Base-by-base conservation (phyloP, 1,284 basidiomycete species). In the Sporisorium scitamineum region DNA sequence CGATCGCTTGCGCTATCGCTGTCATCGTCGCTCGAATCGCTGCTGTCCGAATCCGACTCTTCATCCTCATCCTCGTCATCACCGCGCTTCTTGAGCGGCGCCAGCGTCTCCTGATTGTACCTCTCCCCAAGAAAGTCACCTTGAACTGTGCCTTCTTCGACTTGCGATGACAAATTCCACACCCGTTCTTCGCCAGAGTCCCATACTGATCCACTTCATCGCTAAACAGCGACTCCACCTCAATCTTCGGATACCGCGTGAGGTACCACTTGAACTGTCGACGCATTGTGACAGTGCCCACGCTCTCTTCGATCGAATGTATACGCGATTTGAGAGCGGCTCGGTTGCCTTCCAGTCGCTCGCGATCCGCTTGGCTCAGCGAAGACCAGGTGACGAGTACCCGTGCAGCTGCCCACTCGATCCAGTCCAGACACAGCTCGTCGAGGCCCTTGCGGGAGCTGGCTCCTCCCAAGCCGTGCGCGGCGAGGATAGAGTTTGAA, bases 241-340 rank as follows among this genome's bases (percentile, higher is more conserved):
- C 26, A 10, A 79, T 57, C 41, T 64, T 66, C 2, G 78, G 78
- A 39, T 75, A 78, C 42, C 63, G 50, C 7, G 41, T 57, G 5
- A 79, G 59, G 34, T 79, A 79, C 78, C 78, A 79, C 27, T 61
- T 61, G 56, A 79, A 79, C 47, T 79, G 75, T 2, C 78, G 29
- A 6, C 78, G 60, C 70, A 71, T 74, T 8, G 58, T 39, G 8
- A 61, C 62, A 22, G 67, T 70, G 8, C 59, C 54, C 1, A 79
- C 70, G 9, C 58, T 61, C 39, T 76, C 74, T 34, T 76, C 74
- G 16, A 48, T 55, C 20, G 64, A 68, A 10, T 59, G 34, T 47
- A 72, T 59, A 13, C 59, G 45, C 11, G 51, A 53, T 31, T 58
- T 61, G 7, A 76, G 54, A n/a, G 70, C 65, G 0, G 61, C 64